Evolutionary conservation across 2,329 filamentous ascomycete species (phyloP).

Genomic region (Fusarium torreyae): DNA sequence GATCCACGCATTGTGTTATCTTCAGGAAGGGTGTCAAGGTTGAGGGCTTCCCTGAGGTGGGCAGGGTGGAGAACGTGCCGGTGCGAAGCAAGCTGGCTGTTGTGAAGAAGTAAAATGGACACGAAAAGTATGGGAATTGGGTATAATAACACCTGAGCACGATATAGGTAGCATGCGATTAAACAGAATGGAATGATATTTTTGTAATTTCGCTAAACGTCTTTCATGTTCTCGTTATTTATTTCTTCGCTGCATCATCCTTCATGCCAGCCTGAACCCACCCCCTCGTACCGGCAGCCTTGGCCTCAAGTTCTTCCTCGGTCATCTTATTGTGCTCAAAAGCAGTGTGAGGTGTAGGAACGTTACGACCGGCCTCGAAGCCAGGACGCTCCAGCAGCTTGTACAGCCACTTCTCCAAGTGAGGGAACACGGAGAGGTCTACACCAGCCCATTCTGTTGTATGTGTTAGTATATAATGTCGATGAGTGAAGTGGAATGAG

Average conservation of each 20-base stretch:
- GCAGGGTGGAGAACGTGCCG: conserved; percentile 57
- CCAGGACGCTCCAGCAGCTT: conserved; percentile 77
- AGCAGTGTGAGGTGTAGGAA: conserved; percentile 77
- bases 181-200: conserved; percentile 14
- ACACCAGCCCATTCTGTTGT: conserved; percentile 58
- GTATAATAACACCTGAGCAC: too few relatives aligned
- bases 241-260: conserved; percentile 69
- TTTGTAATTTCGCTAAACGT: not conserved
- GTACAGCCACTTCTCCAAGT: conserved; percentile 83
- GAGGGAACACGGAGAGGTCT: conserved; percentile 81
- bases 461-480: not conserved
- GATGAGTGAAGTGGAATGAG: too few relatives aligned
- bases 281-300: conserved; percentile 65
- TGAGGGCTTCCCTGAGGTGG: conserved; percentile 56
- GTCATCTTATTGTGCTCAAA: conserved; percentile 62
- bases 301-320: conserved; percentile 70
- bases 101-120: conserved; percentile 39
- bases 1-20: conserved; percentile 77
- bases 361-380: conserved; percentile 81
- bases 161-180: not conserved
- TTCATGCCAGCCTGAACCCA: conserved; percentile 83
- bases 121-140: not conserved
- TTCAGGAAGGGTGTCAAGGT: conserved; percentile 72
- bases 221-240: conserved; percentile 16
- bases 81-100: conserved; percentile 57